phyloP scores from a whole-genome alignment of 306 rosid species.

The Cicer pinnatifidum region DNA sequence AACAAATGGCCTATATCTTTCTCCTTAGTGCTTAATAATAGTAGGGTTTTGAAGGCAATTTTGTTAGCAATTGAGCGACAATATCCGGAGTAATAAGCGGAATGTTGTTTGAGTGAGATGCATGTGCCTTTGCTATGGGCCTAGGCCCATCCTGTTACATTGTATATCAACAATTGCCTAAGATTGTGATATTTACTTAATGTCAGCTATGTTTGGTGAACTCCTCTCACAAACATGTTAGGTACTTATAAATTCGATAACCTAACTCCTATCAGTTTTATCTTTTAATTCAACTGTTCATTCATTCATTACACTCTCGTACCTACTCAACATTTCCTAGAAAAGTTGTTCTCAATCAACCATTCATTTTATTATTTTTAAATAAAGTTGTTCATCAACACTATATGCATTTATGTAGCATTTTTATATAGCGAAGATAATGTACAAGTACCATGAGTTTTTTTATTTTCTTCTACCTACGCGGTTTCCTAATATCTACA shows the following conservation, averaged over 20 bases:
- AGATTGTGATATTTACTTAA: too few relatives aligned
- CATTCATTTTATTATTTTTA: background rate
- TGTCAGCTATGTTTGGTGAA: background rate
- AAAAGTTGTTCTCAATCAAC: background rate
- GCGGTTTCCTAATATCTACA: background rate
- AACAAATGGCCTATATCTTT: too few relatives aligned
- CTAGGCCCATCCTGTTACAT: too few relatives aligned
- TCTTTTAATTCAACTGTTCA: background rate
- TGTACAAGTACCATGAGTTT: background rate
- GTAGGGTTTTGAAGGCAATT: too few relatives aligned
- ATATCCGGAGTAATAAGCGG: too few relatives aligned
- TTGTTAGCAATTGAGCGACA: too few relatives aligned
- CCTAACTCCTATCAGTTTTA: background rate
- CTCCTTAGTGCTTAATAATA: too few relatives aligned
- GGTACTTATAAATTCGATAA: constrained; percentile 1
- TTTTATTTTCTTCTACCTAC: background rate
- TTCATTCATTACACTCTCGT: background rate
- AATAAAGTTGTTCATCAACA: background rate
- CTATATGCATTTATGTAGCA: background rate
- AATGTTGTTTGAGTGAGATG: too few relatives aligned
- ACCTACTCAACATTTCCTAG: background rate
- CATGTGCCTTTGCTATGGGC: too few relatives aligned
- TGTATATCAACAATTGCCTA: too few relatives aligned
- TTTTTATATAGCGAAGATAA: background rate
- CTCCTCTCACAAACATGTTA: background rate